phyloP scores from a whole-genome alignment of 768 basidiomycete genomes.

The Auriscalpium orientale region DNA sequence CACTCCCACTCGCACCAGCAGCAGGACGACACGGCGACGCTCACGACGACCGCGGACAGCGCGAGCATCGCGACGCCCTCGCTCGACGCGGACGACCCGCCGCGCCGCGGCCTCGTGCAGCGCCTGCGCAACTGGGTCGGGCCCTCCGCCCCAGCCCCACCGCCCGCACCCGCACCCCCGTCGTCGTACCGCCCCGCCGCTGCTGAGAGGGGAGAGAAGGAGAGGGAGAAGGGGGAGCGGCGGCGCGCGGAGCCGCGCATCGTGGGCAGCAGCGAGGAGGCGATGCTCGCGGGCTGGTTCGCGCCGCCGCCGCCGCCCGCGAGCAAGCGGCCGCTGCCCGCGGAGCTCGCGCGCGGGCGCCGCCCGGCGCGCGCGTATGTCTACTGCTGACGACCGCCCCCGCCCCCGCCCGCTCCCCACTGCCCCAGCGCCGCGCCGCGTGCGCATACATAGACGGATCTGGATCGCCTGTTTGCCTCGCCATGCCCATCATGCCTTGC shows the following conservation, averaged over 20 bases:
- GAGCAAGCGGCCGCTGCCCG: slow-evolving; percentile 22
- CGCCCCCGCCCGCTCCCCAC: no score
- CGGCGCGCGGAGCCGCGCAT: background rate
- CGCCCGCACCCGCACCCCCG: no score
- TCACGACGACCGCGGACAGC: background rate
- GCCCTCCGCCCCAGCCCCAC: no score
- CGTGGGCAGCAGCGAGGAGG: background rate
- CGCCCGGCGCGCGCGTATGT: slow-evolving; percentile 28
- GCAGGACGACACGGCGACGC: background rate
- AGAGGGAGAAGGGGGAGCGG: background rate
- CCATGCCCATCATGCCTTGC: no score
- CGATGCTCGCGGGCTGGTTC: slow-evolving; percentile 5
- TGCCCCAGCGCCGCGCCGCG: no score
- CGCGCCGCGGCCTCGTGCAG: slow-evolving; percentile 7
- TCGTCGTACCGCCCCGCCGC: background rate
- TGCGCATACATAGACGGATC: slow-evolving; percentile 2
- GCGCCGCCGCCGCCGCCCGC: background rate
- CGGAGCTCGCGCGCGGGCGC: slow-evolving; percentile 37
- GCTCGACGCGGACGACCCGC: background rate
- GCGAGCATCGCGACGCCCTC: slow-evolving; percentile 9
- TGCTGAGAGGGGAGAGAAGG: no score
- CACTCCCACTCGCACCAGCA: slow-evolving; percentile 26
- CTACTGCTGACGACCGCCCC: slow-evolving; percentile 26
- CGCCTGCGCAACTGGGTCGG: slow-evolving; percentile 17
- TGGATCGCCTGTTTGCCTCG: no score